Evolutionary conservation across 1,284 basidiomycete genomes (phyloP), one percentile per base, ranked within the genome.

Genomic region (Quambalaria eucalypti): DNA sequence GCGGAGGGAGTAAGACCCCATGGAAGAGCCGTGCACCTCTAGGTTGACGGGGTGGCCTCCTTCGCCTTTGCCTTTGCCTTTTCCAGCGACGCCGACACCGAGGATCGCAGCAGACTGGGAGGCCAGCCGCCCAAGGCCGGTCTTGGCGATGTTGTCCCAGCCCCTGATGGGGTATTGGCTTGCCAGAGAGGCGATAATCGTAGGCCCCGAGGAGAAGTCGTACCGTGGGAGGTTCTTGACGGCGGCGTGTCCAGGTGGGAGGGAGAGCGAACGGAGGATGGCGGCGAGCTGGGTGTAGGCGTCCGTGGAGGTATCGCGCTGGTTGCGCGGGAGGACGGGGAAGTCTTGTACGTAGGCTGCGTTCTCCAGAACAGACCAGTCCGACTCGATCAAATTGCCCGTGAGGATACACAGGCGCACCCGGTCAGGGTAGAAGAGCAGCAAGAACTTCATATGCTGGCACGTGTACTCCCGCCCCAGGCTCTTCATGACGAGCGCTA

Each of bases 351-450:
- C 51, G 53, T 56, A 74, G 0, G 59, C 57, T 16, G 56, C 64
- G 50, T 75, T 75, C 46, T 75, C 73, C 40, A 69, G 68, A 7
- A 60, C 48, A 28, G 65, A 58, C 73, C 73, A 75, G 56, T 75
- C 73, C 28, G 66, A 56, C 2, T 50, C 61, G 25, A 69, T 62
- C 28, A 75, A 48, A 44, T 75, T 75, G 2, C 68, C 73, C 3
- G 59, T 62, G 1, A 69, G 52, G 6, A 75, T 65, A 19, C 61
- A 56, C 12, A 74, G 55, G 1, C 69, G 56, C 6, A 69, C 25
- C 10, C 61, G 67, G 16, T 53, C 58, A 3, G 51, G 25, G 52
- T 66, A 68, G n/a, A 64, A 66, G 16, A 73, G 53, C 1, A 72
- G 39, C 14, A 71, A 21, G 26, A 73, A 63, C 61, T 74, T 73